Percentiles rank a stretch among this genome's conserved stretches.
Conservation (phyloP, 257 asterid species). For the Fraxinus excelsior region DNA sequence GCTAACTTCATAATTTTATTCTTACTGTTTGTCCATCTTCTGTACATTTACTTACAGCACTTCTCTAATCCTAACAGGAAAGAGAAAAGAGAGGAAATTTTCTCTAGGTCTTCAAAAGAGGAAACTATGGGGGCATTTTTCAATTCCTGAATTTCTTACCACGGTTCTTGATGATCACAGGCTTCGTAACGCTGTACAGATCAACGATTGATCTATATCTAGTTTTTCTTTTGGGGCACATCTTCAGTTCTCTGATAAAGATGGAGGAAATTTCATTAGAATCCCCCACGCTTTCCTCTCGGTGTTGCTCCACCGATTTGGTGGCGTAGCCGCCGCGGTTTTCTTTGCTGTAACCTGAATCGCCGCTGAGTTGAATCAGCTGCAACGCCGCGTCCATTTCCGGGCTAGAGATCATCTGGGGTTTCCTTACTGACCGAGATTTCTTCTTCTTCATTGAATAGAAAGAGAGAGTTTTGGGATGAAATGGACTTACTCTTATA, state of each 20-base stretch:
- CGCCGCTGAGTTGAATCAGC: constrained; percentile 78
- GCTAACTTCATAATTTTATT: not conserved
- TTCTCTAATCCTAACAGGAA: not conserved
- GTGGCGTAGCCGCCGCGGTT: constrained; percentile 22
- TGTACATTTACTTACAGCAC: not conserved
- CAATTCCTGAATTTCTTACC: constrained; percentile 10
- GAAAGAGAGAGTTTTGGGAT: not conserved
- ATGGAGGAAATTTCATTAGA: constrained; percentile 50
- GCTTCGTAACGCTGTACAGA: constrained; percentile 43
- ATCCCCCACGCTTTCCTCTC: constrained; percentile 51
- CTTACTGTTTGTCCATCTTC: not conserved
- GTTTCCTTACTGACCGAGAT: constrained; percentile 21
- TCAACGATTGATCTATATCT: constrained; percentile 54
- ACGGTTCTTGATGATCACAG: constrained; percentile 29
- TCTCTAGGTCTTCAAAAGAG: not conserved
- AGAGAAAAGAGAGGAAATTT: not conserved
- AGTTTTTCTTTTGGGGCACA: constrained; percentile 32
- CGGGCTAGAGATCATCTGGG: constrained; percentile 40
- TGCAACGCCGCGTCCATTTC: constrained; percentile 72
- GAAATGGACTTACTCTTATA: not conserved
- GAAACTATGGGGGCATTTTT: not conserved
- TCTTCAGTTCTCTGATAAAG: constrained; percentile 22
- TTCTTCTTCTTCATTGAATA: constrained; percentile 19
- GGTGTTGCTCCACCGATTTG: constrained; percentile 26
- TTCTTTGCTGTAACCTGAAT: constrained; percentile 32